Conservation (phyloP, 306 rosid genomes). For the peach (Prunus persica) region Prunus_persica_NCBIv2 NC_034009.1:23923001-23923500, state of each 20-base stretch:
- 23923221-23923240: neutral
- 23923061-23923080: neutral
- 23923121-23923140: neutral
- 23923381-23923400: neutral
- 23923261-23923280: neutral
- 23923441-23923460: slow-evolving; percentile 18
- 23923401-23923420: neutral
- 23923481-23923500: slow-evolving; percentile 1
- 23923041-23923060: neutral
- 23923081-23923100: neutral
- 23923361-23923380: neutral
- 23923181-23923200: neutral
- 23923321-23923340: slow-evolving; percentile 28
- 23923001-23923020: neutral
- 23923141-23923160: neutral
- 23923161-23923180: neutral
- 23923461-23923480: neutral
- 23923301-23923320: neutral
- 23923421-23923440: neutral
- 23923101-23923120: neutral
- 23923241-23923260: slow-evolving; percentile 18
- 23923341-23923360: neutral
- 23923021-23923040: neutral
- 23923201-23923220: slow-evolving; percentile 11
- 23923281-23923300: neutral